Conservation (phyloP, 2,329 filamentous ascomycete genomes). For the Juglanconis juglandina region DNA sequence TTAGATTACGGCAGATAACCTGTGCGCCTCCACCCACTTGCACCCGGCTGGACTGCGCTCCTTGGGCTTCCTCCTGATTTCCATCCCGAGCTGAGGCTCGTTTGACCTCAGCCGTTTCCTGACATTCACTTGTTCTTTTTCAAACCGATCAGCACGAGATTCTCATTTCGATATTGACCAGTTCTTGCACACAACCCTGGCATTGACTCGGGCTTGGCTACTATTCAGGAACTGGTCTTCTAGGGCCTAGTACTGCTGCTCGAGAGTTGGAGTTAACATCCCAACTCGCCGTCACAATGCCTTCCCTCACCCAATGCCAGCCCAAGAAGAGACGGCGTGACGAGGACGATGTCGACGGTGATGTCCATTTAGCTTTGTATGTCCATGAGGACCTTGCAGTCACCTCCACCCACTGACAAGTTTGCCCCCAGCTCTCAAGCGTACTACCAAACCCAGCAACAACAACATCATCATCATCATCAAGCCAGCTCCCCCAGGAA, state of each 20-base stretch:
- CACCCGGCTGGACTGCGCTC: too few relatives aligned
- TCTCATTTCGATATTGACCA: not conserved
- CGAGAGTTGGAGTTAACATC: not conserved
- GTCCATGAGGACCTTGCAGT: not conserved
- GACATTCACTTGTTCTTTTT: not conserved
- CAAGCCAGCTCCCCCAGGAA: slow-evolving; percentile 11
- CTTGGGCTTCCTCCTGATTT: too few relatives aligned
- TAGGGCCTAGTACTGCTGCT: not conserved
- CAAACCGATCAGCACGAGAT: not conserved
- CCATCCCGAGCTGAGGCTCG: not conserved
- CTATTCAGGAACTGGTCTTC: not conserved
- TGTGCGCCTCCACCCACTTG: not conserved
- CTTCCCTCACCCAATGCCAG: slow-evolving; percentile 14
- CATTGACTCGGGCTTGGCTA: not conserved
- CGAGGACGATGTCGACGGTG: slow-evolving; percentile 10
- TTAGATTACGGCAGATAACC: not conserved
- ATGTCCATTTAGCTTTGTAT: slow-evolving; percentile 16
- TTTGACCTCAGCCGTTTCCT: not conserved
- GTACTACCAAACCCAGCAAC: not conserved
- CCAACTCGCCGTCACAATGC: slow-evolving; percentile 7
- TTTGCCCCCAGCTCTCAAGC: slow-evolving; percentile 11
- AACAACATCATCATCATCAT: slow-evolving; percentile 1
- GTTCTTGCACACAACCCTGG: not conserved
- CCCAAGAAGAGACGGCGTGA: slow-evolving; percentile 16
- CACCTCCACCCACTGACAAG: slow-evolving; percentile 13